Percentiles rank a stretch among this genome's conserved stretches.
Conservation (phyloP, 352 stramenopile genomes). For the Thalassiosira oceanica region DNA sequence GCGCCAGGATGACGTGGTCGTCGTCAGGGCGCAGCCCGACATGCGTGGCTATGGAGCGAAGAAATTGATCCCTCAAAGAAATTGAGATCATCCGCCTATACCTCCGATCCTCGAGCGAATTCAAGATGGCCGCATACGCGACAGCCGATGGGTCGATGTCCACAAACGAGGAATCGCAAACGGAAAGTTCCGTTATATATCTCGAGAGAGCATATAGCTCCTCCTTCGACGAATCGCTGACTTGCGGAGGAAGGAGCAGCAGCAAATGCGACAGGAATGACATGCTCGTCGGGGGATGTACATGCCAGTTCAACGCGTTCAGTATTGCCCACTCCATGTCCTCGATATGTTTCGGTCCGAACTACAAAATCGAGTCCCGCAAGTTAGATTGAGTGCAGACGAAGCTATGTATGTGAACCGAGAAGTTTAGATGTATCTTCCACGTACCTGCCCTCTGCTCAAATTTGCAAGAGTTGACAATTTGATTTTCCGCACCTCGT, state of each 20-base stretch:
- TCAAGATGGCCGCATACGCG: constrained; percentile 55
- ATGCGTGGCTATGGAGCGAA: constrained; percentile 35
- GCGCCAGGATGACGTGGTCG: constrained; percentile 23
- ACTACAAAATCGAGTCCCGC: too few species aligned
- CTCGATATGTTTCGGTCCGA: constrained; percentile 63
- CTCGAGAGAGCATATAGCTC: constrained; percentile 62
- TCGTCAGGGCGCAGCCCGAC: constrained; percentile 41
- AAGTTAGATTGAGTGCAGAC: too few species aligned
- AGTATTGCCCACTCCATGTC: constrained; percentile 74
- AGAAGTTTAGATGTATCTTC: too few species aligned
- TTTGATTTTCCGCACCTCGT: constrained; percentile 71
- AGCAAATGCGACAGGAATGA: constrained; percentile 63
- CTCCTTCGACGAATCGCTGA: constrained; percentile 48
- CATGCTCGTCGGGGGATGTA: constrained; percentile 71
- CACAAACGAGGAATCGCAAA: constrained; percentile 64
- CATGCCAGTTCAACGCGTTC: constrained; percentile 57
- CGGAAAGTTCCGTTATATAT: constrained; percentile 63
- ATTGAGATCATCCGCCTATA: constrained; percentile 35
- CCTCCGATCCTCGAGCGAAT: constrained; percentile 49
- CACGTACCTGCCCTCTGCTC: constrained; percentile 67
- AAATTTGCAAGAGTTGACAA: constrained; percentile 66
- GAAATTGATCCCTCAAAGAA: constrained; percentile 34
- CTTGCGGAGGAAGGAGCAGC: constrained; percentile 52
- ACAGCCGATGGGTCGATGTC: constrained; percentile 49
- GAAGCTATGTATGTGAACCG: too few species aligned